Evolutionary conservation across 805 yeast genomes (phyloP), one percentile per base, ranked within the genome.

Genomic region (Maudiozyma pseudohumilis): DNA sequence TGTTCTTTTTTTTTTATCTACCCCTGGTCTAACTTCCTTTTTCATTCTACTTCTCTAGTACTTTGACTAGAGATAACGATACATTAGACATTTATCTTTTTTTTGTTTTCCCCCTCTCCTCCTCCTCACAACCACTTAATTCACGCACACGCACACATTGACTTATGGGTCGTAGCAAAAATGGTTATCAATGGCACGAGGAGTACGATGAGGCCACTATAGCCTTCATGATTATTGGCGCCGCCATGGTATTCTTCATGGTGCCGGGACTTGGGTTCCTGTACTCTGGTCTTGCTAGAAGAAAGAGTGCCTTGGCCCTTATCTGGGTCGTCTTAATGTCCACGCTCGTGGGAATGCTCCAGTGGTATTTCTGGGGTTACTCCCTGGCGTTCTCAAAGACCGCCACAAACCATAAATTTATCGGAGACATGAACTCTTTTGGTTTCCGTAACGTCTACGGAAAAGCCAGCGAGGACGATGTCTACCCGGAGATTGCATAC

Each of bases 341-440:
- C 5, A 76, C 83, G 5, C 69, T 80, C 45, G 75, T 86, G 6
- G 86, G 82, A 1, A 69, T 75, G 38, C 75, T 87, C 54, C 95
- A 87, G 56, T 89, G 97, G 97, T 89, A 87, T 60, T 86, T 89
- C 56, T 92, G 97, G 96, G 96, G 96, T n/a, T 88, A 85, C 57
- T 85, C 96, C 0, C 63, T 89, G 30, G 94, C 97, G 4, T 87
- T 92, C 52, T 76, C 89, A 0, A 50, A 69, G n/a, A 72, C 82
- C 0, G 86, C 95, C 2, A 40, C 46, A 17, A 65, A 79, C 24
- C 87, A 88, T 60, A 76, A 79, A 31, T 92, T 79, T 58, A 89
- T 89, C 49, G 98, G 98, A 5, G 80, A 89, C 58, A 61, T 89
- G 49, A 78, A 77, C 49, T 70, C 77, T 32, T 84, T 88, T 60